A percentile compares a stretch with the other conserved stretches of the same genome.
Evolutionary conservation across 2,329 filamentous ascomycete species (phyloP).

Genomic region (Didymella sp.): DNA sequence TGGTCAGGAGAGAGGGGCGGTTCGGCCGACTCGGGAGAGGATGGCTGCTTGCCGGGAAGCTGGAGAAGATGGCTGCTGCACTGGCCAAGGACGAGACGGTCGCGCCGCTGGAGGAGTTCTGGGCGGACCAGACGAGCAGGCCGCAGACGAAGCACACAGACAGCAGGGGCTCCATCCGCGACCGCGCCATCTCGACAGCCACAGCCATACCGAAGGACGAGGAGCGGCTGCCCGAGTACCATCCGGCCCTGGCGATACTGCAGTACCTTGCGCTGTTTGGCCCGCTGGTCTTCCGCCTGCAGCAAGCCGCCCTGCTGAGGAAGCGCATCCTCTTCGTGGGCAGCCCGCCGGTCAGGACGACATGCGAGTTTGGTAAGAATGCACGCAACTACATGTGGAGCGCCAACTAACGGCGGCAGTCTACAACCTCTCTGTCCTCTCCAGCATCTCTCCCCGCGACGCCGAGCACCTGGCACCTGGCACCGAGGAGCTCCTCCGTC

Average conservation of each 20-base stretch:
- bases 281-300: conserved; percentile 88
- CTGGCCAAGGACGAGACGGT: conserved; percentile 70
- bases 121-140: conserved; percentile 63
- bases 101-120: conserved; percentile 76
- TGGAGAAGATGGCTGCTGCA: conserved; percentile 72
- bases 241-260: conserved; percentile 85
- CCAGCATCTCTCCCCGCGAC: conserved; percentile 81
- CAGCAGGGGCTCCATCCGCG: conserved; percentile 23
- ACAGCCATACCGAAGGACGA: conserved; percentile 54
- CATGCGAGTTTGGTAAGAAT: conserved; percentile 83
- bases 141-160: not conserved
- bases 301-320: conserved; percentile 83
- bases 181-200: conserved; percentile 53
- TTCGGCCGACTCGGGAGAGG: conserved; percentile 84
- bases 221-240: conserved; percentile 75
- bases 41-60: conserved; percentile 81
- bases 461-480: conserved; percentile 71
- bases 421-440: conserved; percentile 91
- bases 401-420: conserved; percentile 60
- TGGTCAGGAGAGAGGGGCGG: conserved; percentile 75
- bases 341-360: conserved; percentile 81
- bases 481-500: conserved; percentile 66
- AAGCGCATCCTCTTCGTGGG: conserved; percentile 89
- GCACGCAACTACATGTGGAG: not conserved
- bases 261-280: conserved; percentile 83